Evolutionary conservation across 768 basidiomycete species (phyloP), one percentile per base, ranked within the genome.

Genomic region (Strobilomyces dryophilus): DNA sequence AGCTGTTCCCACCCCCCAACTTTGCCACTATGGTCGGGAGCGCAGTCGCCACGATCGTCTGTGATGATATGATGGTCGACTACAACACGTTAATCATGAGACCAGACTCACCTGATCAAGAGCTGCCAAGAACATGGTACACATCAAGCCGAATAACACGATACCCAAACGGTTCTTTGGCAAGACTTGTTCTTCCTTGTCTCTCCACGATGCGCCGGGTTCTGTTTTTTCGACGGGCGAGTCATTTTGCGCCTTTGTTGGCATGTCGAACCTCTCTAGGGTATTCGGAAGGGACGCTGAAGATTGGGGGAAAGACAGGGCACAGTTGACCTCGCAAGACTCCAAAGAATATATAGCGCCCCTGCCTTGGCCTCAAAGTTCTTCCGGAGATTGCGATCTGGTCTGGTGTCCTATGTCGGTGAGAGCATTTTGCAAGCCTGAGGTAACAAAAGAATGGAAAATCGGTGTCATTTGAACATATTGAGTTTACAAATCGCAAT

Each of bases 31-130:
- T 89, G 0, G 85, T 87, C 1, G 87, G 87, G 29, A 89, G 69
- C n/a, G 87, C 87, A 8, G 87, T 89, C 10, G 85, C 81, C 11
- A 88, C 81, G 53, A 85, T 84, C 15, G 81, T 83, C 82, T 84
- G 17, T 15, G 8, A 44, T 31, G 8, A 35, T 14, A n/a, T n/a
- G n/a, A 36, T 11, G 37, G 5, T 9, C 4, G 1, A 5, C 7
- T 11, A 2, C 5, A 32, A 1, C n/a, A 17, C 14, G n/a, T 35
- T 29, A 11, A 59, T 63, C 15, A 24, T 24, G 24, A 24, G 4
- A 24, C 24, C 7, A 14, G 2, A 55, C 58, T 31, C 52, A 82
- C 83, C 71, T 85, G 82, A 61, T 85, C 84, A 37, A 85, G 70
- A 5, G 83, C 82, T 8, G 81, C 79, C 55, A 68, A 49, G 43